Evolutionary conservation across 2,329 filamentous ascomycete species (phyloP).

Genomic region (Nigrospora osmanthi): DNA sequence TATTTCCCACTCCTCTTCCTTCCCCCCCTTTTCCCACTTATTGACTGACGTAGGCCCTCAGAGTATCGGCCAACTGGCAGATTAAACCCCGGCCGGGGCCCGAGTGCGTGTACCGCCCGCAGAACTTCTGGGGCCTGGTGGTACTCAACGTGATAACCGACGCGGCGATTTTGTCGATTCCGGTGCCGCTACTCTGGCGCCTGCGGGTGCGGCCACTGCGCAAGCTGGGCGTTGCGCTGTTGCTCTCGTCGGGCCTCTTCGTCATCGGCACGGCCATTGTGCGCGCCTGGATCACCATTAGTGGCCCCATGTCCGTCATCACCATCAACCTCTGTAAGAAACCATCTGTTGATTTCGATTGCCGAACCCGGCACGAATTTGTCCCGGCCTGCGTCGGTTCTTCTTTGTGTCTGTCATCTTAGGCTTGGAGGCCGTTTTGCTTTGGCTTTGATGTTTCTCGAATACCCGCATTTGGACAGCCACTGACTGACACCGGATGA

Average conservation of each 20-base stretch:
- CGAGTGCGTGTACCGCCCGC: conserved; percentile 6
- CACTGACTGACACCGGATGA: no score
- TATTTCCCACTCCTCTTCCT: neutral
- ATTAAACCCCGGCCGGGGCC: conserved; percentile 12
- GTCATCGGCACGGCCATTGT: conserved; percentile 25
- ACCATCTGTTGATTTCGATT: no score
- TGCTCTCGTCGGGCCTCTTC: conserved; percentile 25
- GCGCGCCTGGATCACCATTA: conserved; percentile 21
- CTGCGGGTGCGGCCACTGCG: conserved; percentile 8
- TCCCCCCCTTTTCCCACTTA: no score
- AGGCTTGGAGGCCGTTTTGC: no score
- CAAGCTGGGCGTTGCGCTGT: conserved; percentile 9
- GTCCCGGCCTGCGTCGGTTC: no score
- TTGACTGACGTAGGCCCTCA: no score
- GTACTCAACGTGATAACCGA: conserved; percentile 16
- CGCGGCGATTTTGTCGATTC: conserved; percentile 14
- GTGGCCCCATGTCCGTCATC: conserved; percentile 16
- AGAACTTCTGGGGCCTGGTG: conserved; percentile 14
- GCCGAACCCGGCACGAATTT: no score
- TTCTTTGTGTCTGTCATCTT: no score
- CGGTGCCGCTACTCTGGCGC: conserved; percentile 16
- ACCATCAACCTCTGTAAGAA: conserved; percentile 19
- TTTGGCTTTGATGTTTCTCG: no score
- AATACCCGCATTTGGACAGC: no score
- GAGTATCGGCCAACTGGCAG: conserved; percentile 10